phyloP scores from a whole-genome alignment of 495 filamentous ascomycete genomes.

The Arthonia radiata region DNA sequence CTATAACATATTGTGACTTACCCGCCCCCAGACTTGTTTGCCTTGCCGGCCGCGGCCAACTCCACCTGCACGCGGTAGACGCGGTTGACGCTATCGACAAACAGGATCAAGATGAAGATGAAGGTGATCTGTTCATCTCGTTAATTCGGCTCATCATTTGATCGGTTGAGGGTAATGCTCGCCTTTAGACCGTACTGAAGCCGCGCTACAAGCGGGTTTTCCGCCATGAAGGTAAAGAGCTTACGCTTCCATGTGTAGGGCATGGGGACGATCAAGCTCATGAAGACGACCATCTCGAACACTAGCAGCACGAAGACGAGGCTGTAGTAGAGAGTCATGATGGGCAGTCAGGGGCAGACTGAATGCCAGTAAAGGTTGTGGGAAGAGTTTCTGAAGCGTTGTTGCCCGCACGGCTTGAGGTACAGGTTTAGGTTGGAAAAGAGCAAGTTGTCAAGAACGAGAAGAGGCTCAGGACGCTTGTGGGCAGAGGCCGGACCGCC shows the following conservation, averaged over 20 bases:
- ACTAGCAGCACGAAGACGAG: conserved; percentile 84
- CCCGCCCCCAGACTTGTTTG: conserved; percentile 22
- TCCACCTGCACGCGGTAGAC: conserved; percentile 92
- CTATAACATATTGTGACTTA: conserved; percentile 12
- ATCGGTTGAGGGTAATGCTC: neutral
- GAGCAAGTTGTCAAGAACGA: too few relatives aligned
- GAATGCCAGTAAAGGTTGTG: conserved; percentile 7
- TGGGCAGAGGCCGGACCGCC: too few relatives aligned
- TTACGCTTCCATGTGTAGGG: conserved; percentile 69
- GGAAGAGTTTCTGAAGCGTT: too few relatives aligned
- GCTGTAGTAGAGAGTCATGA: conserved; percentile 97
- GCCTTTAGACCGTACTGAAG: conserved; percentile 63
- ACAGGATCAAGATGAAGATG: conserved; percentile 92
- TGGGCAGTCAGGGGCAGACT: conserved; percentile 13
- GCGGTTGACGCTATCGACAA: conserved; percentile 95
- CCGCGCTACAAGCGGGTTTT: conserved; percentile 60
- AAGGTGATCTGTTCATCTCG: conserved; percentile 55
- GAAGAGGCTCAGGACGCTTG: too few relatives aligned
- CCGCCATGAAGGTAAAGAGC: conserved; percentile 81
- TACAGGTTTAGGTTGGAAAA: too few relatives aligned
- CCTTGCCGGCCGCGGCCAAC: conserved; percentile 33
- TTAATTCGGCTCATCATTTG: conserved; percentile 2
- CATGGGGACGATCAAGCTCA: conserved; percentile 74
- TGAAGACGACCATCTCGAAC: conserved; percentile 79
- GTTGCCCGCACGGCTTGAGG: too few relatives aligned